A percentile compares a stretch with the other conserved stretches of the same genome.
These are phyloP conservation scores for Torulaspora quercuum DNA, from an alignment of 805 yeast species.

Conservation along the genomic window DNA sequence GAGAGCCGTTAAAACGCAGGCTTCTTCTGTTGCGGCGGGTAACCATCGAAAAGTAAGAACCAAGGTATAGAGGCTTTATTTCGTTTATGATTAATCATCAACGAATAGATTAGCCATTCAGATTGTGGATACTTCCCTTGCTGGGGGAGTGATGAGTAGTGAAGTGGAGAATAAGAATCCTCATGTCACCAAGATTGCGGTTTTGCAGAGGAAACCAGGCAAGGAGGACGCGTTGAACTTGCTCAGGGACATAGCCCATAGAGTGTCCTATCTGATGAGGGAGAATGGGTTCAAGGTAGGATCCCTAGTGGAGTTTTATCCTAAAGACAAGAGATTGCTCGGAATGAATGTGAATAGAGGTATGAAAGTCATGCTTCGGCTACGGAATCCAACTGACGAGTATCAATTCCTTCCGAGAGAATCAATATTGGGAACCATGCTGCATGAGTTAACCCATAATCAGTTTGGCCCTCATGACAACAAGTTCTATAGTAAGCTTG, in stretches of 20 bases:
- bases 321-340: slow-evolving; percentile 57
- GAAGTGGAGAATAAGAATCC: slow-evolving; percentile 20
- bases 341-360: slow-evolving; percentile 86
- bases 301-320: slow-evolving; percentile 74
- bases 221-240: slow-evolving; percentile 53
- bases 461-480: slow-evolving; percentile 75
- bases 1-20: slow-evolving; percentile 5
- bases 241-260: slow-evolving; percentile 63
- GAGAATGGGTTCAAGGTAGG: slow-evolving; percentile 63
- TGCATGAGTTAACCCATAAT: slow-evolving; percentile 88
- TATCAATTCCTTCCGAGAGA: slow-evolving; percentile 56
- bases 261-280: slow-evolving; percentile 77
- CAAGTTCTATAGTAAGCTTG: slow-evolving; percentile 61
- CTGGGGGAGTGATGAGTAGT: not conserved
- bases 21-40: not conserved
- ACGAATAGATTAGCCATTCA: too few relatives aligned
- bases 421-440: slow-evolving; percentile 72
- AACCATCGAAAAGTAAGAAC: too few relatives aligned
- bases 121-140: too few relatives aligned
- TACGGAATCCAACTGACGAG: slow-evolving; percentile 57
- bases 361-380: slow-evolving; percentile 62
- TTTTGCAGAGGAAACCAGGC: slow-evolving; percentile 47
- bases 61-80: too few relatives aligned
- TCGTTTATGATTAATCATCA: too few relatives aligned
- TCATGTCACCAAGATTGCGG: slow-evolving; percentile 39